These are phyloP conservation scores for Candida chauliodis DNA, from an alignment of 805 yeast genomes.

Conservation along the genomic window DNA sequence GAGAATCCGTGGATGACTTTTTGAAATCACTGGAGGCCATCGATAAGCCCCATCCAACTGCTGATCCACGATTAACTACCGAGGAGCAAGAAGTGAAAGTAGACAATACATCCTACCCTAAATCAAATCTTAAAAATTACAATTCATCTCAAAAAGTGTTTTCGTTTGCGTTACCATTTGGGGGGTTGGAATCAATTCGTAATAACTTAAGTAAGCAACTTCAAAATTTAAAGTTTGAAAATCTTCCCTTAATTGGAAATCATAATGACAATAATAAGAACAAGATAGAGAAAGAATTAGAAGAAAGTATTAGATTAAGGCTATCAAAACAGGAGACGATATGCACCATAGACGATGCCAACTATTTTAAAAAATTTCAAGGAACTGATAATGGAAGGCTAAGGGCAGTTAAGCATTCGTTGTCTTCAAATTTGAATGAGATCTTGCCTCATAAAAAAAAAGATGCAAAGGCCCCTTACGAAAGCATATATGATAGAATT, in stretches of 20 bases:
- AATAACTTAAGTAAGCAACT: constrained; percentile 25
- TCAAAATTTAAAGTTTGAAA: constrained; percentile 12
- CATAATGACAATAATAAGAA: constrained; percentile 13
- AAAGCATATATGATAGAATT: constrained; percentile 52
- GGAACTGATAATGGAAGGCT: constrained; percentile 65
- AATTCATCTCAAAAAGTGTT: constrained; percentile 39
- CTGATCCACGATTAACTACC: constrained; percentile 15
- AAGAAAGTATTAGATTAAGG: constrained; percentile 34
- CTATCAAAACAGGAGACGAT: constrained; percentile 54
- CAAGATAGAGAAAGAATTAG: constrained; percentile 10
- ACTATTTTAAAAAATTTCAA: constrained; percentile 48
- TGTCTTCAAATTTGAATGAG: constrained; percentile 48
- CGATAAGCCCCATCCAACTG: constrained; percentile 12
- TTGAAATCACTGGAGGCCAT: background rate
- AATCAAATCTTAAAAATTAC: constrained; percentile 16
- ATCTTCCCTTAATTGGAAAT: constrained; percentile 9
- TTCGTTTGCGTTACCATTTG: constrained; percentile 59
- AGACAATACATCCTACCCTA: constrained; percentile 31
- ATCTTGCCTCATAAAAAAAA: constrained; percentile 29
- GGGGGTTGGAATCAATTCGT: constrained; percentile 33
- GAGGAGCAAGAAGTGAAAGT: constrained; percentile 15
- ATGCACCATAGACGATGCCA: constrained; percentile 61
- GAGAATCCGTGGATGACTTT: constrained; percentile 22
- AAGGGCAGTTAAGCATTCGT: constrained; percentile 63
- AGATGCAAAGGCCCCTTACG: constrained; percentile 27